phyloP scores from a whole-genome alignment of 2,329 filamentous ascomycete species.

The Leptodontidium sp. region DNA sequence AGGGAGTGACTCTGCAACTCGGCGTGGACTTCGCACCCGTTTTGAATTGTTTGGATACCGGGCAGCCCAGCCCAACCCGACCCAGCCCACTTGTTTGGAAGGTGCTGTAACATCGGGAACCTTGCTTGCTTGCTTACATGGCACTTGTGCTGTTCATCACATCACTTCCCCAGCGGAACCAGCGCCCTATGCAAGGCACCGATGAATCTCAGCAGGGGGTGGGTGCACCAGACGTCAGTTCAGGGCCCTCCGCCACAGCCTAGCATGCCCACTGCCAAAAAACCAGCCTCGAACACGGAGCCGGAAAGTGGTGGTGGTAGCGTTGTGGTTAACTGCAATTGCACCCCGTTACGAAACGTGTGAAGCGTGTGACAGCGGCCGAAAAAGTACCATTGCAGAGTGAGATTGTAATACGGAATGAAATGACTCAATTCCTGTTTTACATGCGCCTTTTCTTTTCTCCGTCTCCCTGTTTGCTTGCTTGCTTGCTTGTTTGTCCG shows the following conservation, averaged over 20 bases:
- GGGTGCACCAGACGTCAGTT: slow-evolving; percentile 3
- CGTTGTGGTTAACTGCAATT: slow-evolving; percentile 5
- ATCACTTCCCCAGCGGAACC: too few species aligned
- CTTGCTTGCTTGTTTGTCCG: background rate
- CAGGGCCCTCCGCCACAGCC: slow-evolving; percentile 5
- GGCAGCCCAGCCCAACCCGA: background rate
- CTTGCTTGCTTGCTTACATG: slow-evolving; percentile 9
- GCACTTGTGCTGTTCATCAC: slow-evolving; percentile 3
- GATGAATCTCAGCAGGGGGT: slow-evolving; percentile 10
- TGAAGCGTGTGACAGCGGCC: slow-evolving; percentile 12
- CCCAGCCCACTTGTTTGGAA: background rate
- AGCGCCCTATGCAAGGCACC: slow-evolving; percentile 22
- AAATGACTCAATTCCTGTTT: slow-evolving; percentile 23
- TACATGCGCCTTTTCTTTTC: too few species aligned
- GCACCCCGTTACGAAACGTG: background rate
- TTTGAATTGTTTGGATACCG: slow-evolving; percentile 19
- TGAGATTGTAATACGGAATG: slow-evolving; percentile 16
- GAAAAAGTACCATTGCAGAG: background rate
- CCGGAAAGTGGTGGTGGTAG: too few species aligned
- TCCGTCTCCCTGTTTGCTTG: too few species aligned
- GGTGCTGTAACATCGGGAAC: too few species aligned
- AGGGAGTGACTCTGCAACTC: slow-evolving; percentile 18
- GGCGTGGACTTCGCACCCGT: slow-evolving; percentile 17
- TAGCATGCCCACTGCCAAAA: slow-evolving; percentile 9
- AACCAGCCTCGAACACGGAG: background rate